These are phyloP conservation scores for Kodamaea arcana DNA, from an alignment of 1,139 yeast species.

Conservation along the genomic window DNA sequence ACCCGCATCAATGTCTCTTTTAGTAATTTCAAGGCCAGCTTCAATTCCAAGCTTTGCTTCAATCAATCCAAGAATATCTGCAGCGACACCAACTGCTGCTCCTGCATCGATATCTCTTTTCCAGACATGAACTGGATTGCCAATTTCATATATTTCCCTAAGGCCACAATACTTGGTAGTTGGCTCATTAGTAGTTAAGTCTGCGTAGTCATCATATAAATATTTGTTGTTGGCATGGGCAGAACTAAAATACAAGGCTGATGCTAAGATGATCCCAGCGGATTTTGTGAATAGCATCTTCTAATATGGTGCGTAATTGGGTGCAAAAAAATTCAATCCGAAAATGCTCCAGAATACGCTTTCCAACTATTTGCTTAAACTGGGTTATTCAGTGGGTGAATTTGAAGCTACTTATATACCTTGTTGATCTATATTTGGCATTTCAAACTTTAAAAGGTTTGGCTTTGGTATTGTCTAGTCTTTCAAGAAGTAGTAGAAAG, in stretches of 20 bases:
- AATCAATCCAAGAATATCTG: conserved; percentile 8
- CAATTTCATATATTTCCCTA: conserved; percentile 9
- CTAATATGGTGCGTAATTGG: background rate
- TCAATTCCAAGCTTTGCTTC: conserved; percentile 3
- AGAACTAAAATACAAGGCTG: conserved; percentile 1
- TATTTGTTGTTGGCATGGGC: conserved; percentile 10
- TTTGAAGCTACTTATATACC: background rate
- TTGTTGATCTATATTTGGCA: background rate
- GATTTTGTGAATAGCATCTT: conserved; percentile 12
- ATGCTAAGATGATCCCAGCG: conserved; percentile 11
- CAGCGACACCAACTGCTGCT: conserved; percentile 18
- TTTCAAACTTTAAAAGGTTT: too few relatives aligned
- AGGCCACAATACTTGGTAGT: conserved; percentile 11
- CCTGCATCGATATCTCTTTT: conserved; percentile 18
- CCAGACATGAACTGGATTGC: conserved; percentile 3
- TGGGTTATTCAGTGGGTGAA: too few relatives aligned
- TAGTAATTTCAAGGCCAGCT: conserved; percentile 4
- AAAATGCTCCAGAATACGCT: too few relatives aligned
- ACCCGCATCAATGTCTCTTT: conserved; percentile 5
- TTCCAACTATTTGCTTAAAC: too few relatives aligned
- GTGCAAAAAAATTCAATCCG: background rate
- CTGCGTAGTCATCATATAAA: conserved; percentile 11
- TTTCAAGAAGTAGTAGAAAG: background rate
- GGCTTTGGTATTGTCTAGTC: background rate
- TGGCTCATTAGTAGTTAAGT: conserved; percentile 11